Percentiles rank a stretch among this genome's conserved stretches.
Evolutionary conservation across 345 rosid species (phyloP).

Genomic region (Pelargonium nanum): DNA sequence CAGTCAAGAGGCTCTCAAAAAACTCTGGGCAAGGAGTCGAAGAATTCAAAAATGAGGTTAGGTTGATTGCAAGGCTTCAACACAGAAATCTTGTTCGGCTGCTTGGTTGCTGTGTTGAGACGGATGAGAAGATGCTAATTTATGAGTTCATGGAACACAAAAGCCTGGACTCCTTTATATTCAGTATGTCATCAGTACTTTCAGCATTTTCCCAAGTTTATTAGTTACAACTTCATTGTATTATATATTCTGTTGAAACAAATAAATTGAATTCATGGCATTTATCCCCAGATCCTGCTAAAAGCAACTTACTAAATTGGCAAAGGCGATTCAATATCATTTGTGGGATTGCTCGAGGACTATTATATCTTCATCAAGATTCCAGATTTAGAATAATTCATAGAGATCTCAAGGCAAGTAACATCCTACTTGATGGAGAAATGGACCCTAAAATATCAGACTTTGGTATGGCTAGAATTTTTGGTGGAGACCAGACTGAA

Average conservation of each 20-base stretch:
- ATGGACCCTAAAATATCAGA: neutral
- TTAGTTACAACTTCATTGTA: neutral
- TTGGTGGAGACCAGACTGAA: neutral
- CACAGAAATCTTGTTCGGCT: neutral
- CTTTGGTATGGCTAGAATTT: neutral
- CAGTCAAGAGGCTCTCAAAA: neutral
- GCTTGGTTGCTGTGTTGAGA: neutral
- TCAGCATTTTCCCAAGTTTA: too few species aligned
- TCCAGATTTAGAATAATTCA: neutral
- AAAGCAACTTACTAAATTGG: neutral
- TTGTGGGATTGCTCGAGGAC: neutral
- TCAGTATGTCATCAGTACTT: neutral
- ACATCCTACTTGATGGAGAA: neutral
- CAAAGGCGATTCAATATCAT: neutral
- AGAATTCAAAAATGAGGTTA: neutral
- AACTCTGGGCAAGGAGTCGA: neutral
- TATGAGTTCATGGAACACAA: neutral
- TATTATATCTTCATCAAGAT: neutral
- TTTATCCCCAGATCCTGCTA: neutral
- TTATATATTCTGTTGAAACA: neutral
- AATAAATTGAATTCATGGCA: neutral
- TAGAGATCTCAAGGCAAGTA: neutral
- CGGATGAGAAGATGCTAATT: neutral
- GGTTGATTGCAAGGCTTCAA: neutral
- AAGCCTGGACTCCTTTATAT: neutral